A percentile compares a stretch with the other conserved stretches of the same genome.
phyloP scores from a whole-genome alignment of 768 basidiomycete genomes.

The Phaffia tasmanica region DNA sequence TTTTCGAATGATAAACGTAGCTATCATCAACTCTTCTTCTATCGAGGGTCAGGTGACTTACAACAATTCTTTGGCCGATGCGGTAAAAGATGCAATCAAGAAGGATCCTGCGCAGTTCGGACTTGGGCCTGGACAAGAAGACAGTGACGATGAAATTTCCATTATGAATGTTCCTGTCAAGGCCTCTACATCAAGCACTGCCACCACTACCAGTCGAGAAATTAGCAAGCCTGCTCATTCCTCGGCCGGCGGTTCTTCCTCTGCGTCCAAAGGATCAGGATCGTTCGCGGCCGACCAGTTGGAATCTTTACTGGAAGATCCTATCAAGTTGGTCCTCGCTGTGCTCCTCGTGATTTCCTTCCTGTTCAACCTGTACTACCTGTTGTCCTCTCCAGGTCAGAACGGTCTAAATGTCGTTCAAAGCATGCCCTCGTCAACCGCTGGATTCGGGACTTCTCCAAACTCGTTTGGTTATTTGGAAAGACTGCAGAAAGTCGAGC shows the following conservation, averaged over 20 bases:
- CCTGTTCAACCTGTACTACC: neutral
- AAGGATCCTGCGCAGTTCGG: slow-evolving; percentile 27
- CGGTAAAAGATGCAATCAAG: slow-evolving; percentile 23
- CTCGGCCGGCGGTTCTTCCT: neutral
- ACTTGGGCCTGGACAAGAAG: neutral
- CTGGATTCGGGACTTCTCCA: too few species aligned
- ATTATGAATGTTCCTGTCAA: neutral
- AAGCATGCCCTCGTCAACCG: too few species aligned
- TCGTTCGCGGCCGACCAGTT: neutral
- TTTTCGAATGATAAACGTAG: neutral
- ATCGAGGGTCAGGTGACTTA: slow-evolving; percentile 27
- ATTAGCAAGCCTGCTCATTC: neutral
- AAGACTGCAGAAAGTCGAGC: too few species aligned
- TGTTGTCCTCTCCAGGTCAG: neutral
- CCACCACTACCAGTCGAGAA: neutral
- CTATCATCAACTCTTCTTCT: slow-evolving; percentile 16
- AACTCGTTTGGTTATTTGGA: too few species aligned
- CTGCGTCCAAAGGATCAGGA: neutral
- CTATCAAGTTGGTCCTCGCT: neutral
- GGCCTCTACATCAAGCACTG: neutral
- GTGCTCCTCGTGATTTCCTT: slow-evolving; percentile 5
- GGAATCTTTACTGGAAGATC: slow-evolving; percentile 11
- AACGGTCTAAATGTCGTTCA: too few species aligned
- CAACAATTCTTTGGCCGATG: slow-evolving; percentile 25
- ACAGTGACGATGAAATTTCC: slow-evolving; percentile 2